Conservation (phyloP, 305 asterid species). For the Ruellia speciosa region DNA sequence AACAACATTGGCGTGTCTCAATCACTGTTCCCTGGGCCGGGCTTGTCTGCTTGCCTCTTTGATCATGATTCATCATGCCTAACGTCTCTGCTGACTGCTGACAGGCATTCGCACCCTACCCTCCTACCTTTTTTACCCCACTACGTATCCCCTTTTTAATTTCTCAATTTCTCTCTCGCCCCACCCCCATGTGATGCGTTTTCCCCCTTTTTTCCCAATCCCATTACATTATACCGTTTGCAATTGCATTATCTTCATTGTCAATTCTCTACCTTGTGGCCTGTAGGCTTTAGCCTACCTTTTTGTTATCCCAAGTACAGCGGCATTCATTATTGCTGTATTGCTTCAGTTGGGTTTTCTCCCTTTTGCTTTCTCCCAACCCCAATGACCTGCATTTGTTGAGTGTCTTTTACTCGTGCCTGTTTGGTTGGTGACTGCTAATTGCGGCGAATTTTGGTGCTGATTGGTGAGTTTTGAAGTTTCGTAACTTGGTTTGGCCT, state of each 20-base stretch:
- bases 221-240: not conserved
- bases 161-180: constrained; percentile 13
- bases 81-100: constrained; percentile 7
- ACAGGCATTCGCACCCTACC: no score
- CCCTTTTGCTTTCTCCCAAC: not conserved
- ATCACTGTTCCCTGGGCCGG: constrained; percentile 29
- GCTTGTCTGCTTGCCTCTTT: constrained; percentile 23
- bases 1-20: constrained; percentile 22
- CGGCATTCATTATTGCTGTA: not conserved
- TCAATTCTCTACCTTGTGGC: no score
- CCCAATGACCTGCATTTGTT: not conserved
- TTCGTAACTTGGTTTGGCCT: constrained; percentile 18
- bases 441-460: no score
- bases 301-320: no score
- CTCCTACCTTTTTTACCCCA: constrained; percentile 32
- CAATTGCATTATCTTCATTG: no score
- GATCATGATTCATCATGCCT: not conserved
- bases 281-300: no score
- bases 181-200: constrained; percentile 35
- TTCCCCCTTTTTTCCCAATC: constrained; percentile 4
- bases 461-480: constrained; percentile 24
- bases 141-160: constrained; percentile 32
- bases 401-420: constrained; percentile 1
- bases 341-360: not conserved
- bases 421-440: not conserved